Percentiles rank a stretch among this genome's conserved stretches.
Evolutionary conservation across 2,329 filamentous ascomycete species (phyloP).

Genomic region (Trichoderma aggressivum): DNA sequence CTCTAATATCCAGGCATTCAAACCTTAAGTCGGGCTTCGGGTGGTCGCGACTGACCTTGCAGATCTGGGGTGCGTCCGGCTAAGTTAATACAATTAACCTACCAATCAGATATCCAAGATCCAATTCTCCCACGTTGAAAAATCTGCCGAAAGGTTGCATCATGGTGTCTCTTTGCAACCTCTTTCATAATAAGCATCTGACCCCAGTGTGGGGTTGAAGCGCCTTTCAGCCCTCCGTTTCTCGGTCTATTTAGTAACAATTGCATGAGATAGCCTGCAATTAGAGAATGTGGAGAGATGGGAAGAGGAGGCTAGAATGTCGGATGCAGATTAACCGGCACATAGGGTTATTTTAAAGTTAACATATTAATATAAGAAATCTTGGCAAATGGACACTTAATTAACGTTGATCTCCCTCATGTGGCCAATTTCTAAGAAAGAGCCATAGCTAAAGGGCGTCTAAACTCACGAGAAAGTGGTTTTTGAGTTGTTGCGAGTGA

Average conservation of each 20-base stretch:
- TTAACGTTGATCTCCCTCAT: neutral
- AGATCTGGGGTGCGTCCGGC: conserved; percentile 12
- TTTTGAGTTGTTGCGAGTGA: neutral
- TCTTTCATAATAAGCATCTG: neutral
- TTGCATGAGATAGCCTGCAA: neutral
- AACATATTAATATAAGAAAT: neutral
- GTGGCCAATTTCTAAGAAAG: neutral
- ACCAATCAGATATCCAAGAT: neutral
- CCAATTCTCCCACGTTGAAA: neutral
- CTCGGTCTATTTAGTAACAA: neutral
- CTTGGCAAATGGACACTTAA: neutral
- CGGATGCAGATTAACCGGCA: neutral
- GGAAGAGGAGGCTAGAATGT: neutral
- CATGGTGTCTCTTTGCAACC: neutral
- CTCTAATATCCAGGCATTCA: neutral
- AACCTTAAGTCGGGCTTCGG: neutral
- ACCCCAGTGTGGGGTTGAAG: neutral
- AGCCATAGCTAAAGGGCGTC: neutral
- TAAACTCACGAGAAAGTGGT: neutral
- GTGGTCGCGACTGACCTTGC: neutral
- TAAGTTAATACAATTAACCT: neutral
- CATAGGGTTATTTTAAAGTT: neutral
- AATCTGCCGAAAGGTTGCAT: neutral
- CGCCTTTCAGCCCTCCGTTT: neutral
- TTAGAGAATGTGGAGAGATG: neutral